Evolutionary conservation across 441 rosid genomes (phyloP).

Genomic region (Populus hybrid): DNA sequence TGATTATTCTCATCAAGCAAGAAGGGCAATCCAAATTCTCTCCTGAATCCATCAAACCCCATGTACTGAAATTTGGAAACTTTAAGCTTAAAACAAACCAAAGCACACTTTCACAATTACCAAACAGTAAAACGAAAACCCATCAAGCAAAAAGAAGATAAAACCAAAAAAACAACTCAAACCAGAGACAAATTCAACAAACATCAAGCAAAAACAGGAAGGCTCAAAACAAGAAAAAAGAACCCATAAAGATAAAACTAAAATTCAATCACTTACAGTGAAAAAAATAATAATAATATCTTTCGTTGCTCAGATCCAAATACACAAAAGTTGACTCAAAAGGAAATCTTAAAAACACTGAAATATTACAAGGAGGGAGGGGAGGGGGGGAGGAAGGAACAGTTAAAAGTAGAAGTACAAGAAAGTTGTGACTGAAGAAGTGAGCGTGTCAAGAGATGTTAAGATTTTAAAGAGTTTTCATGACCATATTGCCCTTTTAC

Average conservation of each 20-base stretch:
- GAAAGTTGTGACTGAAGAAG: background rate
- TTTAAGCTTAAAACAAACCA: background rate
- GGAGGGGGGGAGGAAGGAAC: constrained; percentile 13
- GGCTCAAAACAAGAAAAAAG: background rate
- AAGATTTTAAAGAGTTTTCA: background rate
- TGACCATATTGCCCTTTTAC: constrained; percentile 35
- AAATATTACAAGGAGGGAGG: constrained; percentile 10
- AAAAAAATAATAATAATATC: background rate
- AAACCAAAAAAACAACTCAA: too few species aligned
- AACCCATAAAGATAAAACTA: background rate
- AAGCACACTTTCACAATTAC: background rate
- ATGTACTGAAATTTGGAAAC: background rate
- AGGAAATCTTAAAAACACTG: background rate
- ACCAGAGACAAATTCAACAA: background rate
- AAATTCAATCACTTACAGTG: constrained; percentile 27
- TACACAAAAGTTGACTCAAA: constrained; percentile 5
- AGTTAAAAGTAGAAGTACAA: background rate
- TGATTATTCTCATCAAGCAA: background rate
- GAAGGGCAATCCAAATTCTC: background rate
- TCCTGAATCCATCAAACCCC: background rate
- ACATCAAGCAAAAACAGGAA: background rate
- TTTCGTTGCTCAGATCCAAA: constrained; percentile 29
- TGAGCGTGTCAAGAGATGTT: background rate
- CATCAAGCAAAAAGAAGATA: background rate
- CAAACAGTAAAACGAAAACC: background rate